Conservation (phyloP, 768 basidiomycete species). For the Multifurca ochricompacta region DNA sequence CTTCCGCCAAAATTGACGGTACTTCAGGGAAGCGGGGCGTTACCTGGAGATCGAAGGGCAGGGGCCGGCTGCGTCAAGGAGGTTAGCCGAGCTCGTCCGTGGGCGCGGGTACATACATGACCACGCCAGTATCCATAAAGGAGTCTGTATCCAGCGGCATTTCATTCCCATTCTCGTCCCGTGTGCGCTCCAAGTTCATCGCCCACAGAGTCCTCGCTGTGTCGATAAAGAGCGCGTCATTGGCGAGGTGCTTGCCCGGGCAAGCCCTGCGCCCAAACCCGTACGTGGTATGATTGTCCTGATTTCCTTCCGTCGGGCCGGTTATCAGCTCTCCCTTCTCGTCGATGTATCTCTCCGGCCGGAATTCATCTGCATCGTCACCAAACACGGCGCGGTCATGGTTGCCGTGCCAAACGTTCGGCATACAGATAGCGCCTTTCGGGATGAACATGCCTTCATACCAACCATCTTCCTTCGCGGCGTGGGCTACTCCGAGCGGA, state of each 20-base stretch:
- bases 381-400: conserved; percentile 5
- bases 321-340: not conserved
- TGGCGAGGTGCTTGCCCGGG: conserved; percentile 16
- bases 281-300: conserved; percentile 12
- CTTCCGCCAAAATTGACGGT: not conserved
- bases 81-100: not conserved
- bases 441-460: conserved; percentile 29
- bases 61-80: conserved; percentile 5
- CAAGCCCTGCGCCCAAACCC: conserved; percentile 21
- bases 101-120: not conserved
- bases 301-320: not conserved
- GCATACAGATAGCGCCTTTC: conserved; percentile 28
- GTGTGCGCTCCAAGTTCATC: conserved; percentile 10
- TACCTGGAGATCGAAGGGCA: conserved; percentile 16
- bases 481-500: not conserved
- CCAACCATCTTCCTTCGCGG: conserved; percentile 23
- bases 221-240: conserved; percentile 19
- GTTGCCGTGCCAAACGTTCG: conserved; percentile 20
- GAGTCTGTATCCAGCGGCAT: not conserved
- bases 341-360: conserved; percentile 18
- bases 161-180: conserved; percentile 8
- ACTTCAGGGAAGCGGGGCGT: conserved; percentile 19
- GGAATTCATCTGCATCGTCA: conserved; percentile 17
- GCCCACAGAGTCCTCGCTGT: conserved; percentile 19
- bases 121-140: not conserved